Conservation (phyloP, 331 rosid genomes). For the Quercus tomentella region DNA sequence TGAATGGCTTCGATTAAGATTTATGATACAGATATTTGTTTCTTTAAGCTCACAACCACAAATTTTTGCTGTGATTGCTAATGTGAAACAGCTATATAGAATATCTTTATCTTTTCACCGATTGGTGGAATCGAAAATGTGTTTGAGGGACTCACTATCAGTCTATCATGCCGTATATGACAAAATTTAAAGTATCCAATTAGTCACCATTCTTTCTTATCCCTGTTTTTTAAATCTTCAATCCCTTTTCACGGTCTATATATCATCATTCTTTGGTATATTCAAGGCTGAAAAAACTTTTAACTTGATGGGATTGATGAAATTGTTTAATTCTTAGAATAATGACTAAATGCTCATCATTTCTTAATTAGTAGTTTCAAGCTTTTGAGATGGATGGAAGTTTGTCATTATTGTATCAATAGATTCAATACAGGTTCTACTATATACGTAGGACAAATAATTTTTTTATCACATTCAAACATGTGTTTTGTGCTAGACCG, state of each 20-base stretch:
- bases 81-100: constrained; percentile 18
- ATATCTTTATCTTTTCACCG: constrained; percentile 26
- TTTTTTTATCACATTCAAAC: too few relatives aligned
- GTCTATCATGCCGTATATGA: neutral
- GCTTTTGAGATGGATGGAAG: too few relatives aligned
- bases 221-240: neutral
- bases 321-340: too few relatives aligned
- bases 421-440: too few relatives aligned
- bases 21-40: neutral
- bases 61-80: neutral
- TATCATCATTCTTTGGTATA: neutral
- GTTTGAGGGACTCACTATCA: neutral
- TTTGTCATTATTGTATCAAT: too few relatives aligned
- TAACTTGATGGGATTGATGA: too few relatives aligned
- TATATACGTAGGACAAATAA: too few relatives aligned
- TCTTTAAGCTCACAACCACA: constrained; percentile 28
- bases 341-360: too few relatives aligned
- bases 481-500: too few relatives aligned
- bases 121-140: constrained; percentile 24
- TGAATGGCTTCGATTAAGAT: constrained; percentile 17
- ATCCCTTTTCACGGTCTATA: neutral
- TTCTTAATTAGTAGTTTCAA: too few relatives aligned
- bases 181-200: constrained; percentile 3
- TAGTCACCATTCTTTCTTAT: neutral
- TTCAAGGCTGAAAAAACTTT: too few relatives aligned